Evolutionary conservation across 129 eudicot genomes (phyloP).

Genomic region (Scalesia atractyloides): DNA sequence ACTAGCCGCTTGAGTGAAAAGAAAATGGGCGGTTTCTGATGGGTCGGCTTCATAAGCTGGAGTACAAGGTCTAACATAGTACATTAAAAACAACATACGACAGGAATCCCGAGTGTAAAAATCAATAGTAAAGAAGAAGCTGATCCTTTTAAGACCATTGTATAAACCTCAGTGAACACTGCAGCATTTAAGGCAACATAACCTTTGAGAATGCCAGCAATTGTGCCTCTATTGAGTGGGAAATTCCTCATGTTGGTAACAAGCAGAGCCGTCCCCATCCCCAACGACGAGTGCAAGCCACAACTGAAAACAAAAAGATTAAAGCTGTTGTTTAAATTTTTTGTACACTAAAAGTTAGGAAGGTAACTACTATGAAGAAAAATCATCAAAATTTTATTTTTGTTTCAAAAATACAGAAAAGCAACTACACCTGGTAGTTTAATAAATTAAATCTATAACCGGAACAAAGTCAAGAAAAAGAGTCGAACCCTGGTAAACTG

Average conservation of each 20-base stretch:
- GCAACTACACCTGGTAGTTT: neutral
- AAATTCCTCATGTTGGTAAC: slow-evolving; percentile 96
- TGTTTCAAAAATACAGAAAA: too few relatives aligned
- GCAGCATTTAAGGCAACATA: slow-evolving; percentile 92
- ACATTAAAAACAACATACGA: slow-evolving; percentile 71
- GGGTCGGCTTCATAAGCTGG: slow-evolving; percentile 75
- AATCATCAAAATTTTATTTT: too few relatives aligned
- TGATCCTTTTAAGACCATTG: slow-evolving; percentile 64
- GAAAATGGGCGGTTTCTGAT: slow-evolving; percentile 64
- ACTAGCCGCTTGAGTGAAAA: slow-evolving; percentile 79
- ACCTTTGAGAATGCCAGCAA: slow-evolving; percentile 92
- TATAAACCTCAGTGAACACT: slow-evolving; percentile 71
- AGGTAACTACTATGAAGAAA: neutral
- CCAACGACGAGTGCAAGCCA: slow-evolving; percentile 81
- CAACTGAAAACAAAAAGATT: slow-evolving; percentile 42
- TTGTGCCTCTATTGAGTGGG: slow-evolving; percentile 86
- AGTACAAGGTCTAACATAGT: slow-evolving; percentile 74
- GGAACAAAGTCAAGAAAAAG: neutral
- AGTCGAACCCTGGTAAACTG: too few relatives aligned
- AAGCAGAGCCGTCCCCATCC: slow-evolving; percentile 88
- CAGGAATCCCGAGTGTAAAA: slow-evolving; percentile 70
- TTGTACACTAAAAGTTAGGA: neutral
- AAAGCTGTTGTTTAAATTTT: neutral
- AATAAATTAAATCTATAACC: slow-evolving; percentile 7
- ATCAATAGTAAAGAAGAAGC: slow-evolving; percentile 55